Conservation (phyloP, 768 basidiomycete genomes). For the Tulasnella calospora region DNA sequence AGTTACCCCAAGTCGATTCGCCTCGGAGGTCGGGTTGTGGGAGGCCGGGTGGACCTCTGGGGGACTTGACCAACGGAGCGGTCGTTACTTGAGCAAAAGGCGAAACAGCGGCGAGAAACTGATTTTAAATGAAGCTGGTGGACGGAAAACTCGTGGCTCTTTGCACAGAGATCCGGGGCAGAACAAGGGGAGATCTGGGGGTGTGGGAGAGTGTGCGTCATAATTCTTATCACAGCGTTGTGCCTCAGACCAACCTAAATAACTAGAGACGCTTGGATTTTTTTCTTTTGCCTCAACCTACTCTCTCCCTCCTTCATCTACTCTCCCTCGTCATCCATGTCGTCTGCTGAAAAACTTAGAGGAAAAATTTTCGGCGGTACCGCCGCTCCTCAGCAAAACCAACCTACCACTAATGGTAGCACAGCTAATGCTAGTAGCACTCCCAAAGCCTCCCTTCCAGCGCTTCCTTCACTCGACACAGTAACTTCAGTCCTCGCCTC, state of each 20-base stretch:
- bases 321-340: slow-evolving; percentile 12
- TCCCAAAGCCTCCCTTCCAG: background rate
- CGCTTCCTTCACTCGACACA: slow-evolving; percentile 22
- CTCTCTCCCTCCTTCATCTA: background rate
- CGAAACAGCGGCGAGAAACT: background rate
- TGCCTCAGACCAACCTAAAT: background rate
- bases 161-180: background rate
- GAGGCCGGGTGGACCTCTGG: background rate
- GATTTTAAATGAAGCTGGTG: background rate
- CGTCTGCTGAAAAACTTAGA: slow-evolving; percentile 9
- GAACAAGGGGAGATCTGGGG: background rate
- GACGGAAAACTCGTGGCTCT: background rate
- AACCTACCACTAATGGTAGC: background rate
- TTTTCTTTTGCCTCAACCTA: background rate
- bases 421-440: background rate
- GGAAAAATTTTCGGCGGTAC: background rate
- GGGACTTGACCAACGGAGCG: background rate
- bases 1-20: background rate
- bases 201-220: background rate
- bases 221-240: background rate
- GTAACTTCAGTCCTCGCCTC: slow-evolving; percentile 30
- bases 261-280: background rate
- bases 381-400: background rate
- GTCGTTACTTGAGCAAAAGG: background rate
- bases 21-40: background rate